Percentiles rank a stretch among this genome's conserved stretches.
phyloP scores from a whole-genome alignment of 306 rosid genomes.

The Hylodesmum podocarpum region DNA sequence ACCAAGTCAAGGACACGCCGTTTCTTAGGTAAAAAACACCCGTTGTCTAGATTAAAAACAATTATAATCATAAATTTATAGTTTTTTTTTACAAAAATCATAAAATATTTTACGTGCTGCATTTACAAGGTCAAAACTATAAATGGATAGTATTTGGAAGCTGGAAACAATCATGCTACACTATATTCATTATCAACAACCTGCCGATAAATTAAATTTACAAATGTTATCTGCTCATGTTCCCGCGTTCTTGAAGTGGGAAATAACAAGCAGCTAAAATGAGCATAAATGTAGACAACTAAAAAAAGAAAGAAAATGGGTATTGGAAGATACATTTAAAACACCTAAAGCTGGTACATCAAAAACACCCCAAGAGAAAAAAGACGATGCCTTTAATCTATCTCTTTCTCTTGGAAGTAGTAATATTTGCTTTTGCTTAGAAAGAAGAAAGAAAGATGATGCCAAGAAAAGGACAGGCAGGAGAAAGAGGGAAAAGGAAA shows the following conservation, averaged over 20 bases:
- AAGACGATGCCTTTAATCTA: slow-evolving; percentile 41
- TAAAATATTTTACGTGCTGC: background rate
- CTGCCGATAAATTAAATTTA: slow-evolving; percentile 41
- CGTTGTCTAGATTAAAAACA: background rate
- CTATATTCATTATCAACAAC: slow-evolving; percentile 28
- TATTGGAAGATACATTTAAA: slow-evolving; percentile 36
- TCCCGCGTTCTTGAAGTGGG: slow-evolving; percentile 52
- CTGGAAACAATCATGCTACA: slow-evolving; percentile 10
- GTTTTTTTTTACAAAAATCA: background rate
- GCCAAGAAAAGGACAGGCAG: background rate
- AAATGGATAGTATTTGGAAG: background rate
- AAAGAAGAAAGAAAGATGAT: slow-evolving; percentile 18
- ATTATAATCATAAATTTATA: background rate
- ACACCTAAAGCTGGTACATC: slow-evolving; percentile 52
- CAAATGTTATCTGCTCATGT: slow-evolving; percentile 38
- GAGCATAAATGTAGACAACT: slow-evolving; percentile 29
- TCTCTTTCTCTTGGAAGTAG: slow-evolving; percentile 49
- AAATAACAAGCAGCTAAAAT: slow-evolving; percentile 32
- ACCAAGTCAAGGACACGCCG: too few relatives aligned
- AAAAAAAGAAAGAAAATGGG: background rate
- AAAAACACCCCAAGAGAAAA: slow-evolving; percentile 54
- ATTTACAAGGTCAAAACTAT: background rate
- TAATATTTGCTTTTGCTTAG: slow-evolving; percentile 10
- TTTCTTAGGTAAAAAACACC: too few relatives aligned
- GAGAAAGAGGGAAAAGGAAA: background rate